Percentiles rank a stretch among this genome's conserved stretches.
These are phyloP conservation scores for Pichia sp. DNA, from an alignment of 1,139 yeast genomes.

Conservation along the genomic window DNA sequence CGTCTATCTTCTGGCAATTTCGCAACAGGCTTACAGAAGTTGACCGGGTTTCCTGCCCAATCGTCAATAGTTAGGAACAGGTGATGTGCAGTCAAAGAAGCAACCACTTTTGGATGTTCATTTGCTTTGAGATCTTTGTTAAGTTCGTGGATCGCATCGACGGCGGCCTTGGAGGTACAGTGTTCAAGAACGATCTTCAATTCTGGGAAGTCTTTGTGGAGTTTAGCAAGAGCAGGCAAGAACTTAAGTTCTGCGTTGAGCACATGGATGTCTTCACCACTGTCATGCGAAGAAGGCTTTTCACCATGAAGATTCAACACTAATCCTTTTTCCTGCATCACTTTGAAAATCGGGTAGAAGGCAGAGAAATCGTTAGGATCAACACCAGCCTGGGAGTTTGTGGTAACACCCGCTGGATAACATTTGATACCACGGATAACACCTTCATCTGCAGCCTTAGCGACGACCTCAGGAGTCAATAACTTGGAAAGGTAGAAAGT, in stretches of 20 bases:
- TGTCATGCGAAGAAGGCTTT: constrained; percentile 59
- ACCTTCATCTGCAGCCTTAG: constrained; percentile 67
- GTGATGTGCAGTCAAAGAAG: constrained; percentile 95
- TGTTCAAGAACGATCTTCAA: constrained; percentile 89
- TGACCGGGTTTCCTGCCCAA: constrained; percentile 96
- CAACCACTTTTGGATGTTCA: constrained; percentile 63
- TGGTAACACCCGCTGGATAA: constrained; percentile 98
- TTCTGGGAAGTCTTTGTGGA: constrained; percentile 80
- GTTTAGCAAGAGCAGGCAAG: constrained; percentile 79
- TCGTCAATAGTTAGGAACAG: constrained; percentile 80
- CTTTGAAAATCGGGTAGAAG: constrained; percentile 85
- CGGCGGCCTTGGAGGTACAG: constrained; percentile 87
- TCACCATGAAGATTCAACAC: constrained; percentile 93
- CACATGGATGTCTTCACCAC: constrained; percentile 58
- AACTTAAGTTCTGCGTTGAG: constrained; percentile 91
- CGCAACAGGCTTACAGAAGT: constrained; percentile 97
- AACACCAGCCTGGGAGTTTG: constrained; percentile 91
- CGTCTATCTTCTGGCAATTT: constrained; percentile 80
- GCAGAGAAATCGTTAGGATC: constrained; percentile 84
- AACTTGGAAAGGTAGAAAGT: constrained; percentile 75
- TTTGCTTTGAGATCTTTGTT: constrained; percentile 48
- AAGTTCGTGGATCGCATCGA: constrained; percentile 67
- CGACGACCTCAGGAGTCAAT: constrained; percentile 79
- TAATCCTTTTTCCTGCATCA: constrained; percentile 72
- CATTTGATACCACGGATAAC: constrained; percentile 85